phyloP scores from a whole-genome alignment of 2,329 filamentous ascomycete species.

The Trichophyton equinum region DNA sequence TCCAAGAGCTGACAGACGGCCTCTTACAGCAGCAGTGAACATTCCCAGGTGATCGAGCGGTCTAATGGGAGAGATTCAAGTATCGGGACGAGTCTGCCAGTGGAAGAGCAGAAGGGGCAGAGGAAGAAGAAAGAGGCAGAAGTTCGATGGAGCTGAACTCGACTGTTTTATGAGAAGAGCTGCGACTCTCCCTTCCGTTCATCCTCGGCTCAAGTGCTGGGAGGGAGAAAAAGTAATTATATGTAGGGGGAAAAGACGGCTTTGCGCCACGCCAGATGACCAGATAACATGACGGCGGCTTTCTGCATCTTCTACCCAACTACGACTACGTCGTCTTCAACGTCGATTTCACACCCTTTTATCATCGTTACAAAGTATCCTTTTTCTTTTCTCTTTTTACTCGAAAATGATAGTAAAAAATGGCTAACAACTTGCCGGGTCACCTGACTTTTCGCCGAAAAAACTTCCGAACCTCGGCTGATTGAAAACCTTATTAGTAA shows the following conservation, averaged over 20 bases:
- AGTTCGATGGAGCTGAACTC: slow-evolving; percentile 7
- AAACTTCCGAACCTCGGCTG: slow-evolving; percentile 2
- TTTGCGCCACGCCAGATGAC: neutral
- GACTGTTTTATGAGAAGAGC: neutral
- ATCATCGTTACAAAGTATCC: neutral
- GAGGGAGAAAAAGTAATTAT: slow-evolving; percentile 5
- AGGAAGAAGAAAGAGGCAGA: slow-evolving; percentile 10
- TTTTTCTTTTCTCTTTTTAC: neutral
- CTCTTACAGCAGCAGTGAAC: slow-evolving; percentile 34
- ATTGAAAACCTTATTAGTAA: slow-evolving; percentile 1
- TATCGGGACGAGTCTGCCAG: slow-evolving; percentile 6
- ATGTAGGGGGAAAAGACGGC: neutral
- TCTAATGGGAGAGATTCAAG: slow-evolving; percentile 6
- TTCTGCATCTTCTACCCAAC: neutral
- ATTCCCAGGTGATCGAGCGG: slow-evolving; percentile 18
- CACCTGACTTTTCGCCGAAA: slow-evolving; percentile 4
- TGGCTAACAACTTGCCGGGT: neutral
- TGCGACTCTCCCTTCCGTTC: neutral
- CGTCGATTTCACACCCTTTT: neutral
- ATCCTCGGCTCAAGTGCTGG: neutral
- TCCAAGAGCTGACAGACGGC: slow-evolving; percentile 31
- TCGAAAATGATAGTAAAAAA: neutral
- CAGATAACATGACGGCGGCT: neutral
- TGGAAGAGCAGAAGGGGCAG: slow-evolving; percentile 9
- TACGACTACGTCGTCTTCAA: neutral